Evolutionary conservation across 2,329 filamentous ascomycete species (phyloP).

Genomic region (Ceratocystis papillata): DNA sequence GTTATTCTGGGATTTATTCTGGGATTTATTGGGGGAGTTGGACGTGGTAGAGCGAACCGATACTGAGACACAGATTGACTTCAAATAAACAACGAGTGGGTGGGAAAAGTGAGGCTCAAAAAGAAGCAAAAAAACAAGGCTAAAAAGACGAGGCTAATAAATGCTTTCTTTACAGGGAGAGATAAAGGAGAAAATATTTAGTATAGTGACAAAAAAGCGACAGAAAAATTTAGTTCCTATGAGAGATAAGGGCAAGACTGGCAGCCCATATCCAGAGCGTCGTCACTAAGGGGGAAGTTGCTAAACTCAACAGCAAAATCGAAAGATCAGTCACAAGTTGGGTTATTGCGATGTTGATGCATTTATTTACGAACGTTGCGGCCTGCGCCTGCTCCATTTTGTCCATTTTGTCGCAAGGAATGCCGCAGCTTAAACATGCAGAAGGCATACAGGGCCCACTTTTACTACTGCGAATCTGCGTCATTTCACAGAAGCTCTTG

Average conservation of each 20-base stretch:
- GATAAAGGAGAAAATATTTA: background rate
- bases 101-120: constrained; percentile 11
- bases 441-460: background rate
- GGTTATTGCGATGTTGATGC: background rate
- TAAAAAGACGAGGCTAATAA: background rate
- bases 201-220: background rate
- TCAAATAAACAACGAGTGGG: background rate
- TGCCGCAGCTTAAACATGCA: constrained; percentile 6
- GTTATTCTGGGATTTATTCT: background rate
- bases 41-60: background rate
- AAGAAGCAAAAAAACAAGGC: background rate
- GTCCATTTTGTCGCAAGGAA: background rate
- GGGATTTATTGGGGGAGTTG: too few species aligned
- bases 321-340: background rate
- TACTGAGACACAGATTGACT: background rate
- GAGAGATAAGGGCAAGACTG: background rate
- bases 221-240: background rate
- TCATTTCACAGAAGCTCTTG: constrained; percentile 14
- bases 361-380: background rate
- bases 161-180: background rate
- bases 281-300: background rate
- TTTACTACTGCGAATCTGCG: constrained; percentile 10
- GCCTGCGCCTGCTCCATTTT: background rate
- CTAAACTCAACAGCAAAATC: background rate
- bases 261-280: background rate